Evolutionary conservation across 768 basidiomycete species (phyloP).

Genomic region (Rhodotorula toruloides): DNA sequence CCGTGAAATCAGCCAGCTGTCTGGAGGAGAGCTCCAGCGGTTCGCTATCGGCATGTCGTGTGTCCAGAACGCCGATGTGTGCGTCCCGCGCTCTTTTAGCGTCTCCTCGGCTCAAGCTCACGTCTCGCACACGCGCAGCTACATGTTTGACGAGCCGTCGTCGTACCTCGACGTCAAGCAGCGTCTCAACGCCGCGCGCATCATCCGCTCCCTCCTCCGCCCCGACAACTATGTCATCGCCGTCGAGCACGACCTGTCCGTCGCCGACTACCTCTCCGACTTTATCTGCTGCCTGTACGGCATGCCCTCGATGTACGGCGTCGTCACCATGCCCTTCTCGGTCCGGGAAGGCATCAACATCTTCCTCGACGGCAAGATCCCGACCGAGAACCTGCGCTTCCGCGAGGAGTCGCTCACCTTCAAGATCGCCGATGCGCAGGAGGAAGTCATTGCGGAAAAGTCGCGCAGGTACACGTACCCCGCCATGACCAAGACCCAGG

Average conservation of each 20-base stretch:
- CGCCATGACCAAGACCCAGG: slow-evolving; percentile 92
- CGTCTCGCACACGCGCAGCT: slow-evolving; percentile 51
- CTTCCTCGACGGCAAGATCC: slow-evolving; percentile 97
- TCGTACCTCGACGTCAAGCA: slow-evolving; percentile 96
- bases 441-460: slow-evolving; percentile 79
- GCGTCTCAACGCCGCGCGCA: slow-evolving; percentile 86
- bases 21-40: slow-evolving; percentile 94
- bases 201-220: slow-evolving; percentile 78
- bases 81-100: slow-evolving; percentile 48
- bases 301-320: slow-evolving; percentile 94
- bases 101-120: slow-evolving; percentile 5
- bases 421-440: slow-evolving; percentile 95
- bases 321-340: slow-evolving; percentile 97
- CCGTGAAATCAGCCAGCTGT: slow-evolving; percentile 76
- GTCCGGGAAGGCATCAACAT: slow-evolving; percentile 99
- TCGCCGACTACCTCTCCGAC: slow-evolving; percentile 96
- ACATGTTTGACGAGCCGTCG: slow-evolving; percentile 99
- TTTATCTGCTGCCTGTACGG: slow-evolving; percentile 97
- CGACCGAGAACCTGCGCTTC: slow-evolving; percentile 97
- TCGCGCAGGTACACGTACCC: slow-evolving; percentile 88
- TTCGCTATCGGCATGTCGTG: slow-evolving; percentile 98
- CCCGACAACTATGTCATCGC: slow-evolving; percentile 89
- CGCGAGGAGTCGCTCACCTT: slow-evolving; percentile 90
- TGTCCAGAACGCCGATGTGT: slow-evolving; percentile 93
- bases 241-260: slow-evolving; percentile 97